Evolutionary conservation across 2,329 filamentous ascomycete species (phyloP).

Genomic region (Monilinia aucupariae): DNA sequence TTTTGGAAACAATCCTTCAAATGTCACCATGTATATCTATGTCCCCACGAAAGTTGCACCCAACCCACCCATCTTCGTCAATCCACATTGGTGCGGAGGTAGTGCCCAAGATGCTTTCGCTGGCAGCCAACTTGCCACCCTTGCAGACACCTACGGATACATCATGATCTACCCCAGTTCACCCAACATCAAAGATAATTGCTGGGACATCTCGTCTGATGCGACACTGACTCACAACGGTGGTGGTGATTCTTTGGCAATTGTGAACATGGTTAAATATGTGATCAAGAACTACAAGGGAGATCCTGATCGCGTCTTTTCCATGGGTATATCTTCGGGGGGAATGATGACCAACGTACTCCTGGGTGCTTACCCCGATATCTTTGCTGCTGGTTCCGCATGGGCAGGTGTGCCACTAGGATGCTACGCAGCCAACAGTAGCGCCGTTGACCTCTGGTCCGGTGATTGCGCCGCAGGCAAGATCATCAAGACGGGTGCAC

Average conservation of each 20-base stretch:
- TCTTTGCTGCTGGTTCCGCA: slow-evolving; percentile 42
- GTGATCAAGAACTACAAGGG: slow-evolving; percentile 48
- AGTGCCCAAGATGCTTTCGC: slow-evolving; percentile 37
- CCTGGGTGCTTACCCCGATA: slow-evolving; percentile 43
- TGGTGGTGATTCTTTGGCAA: slow-evolving; percentile 50
- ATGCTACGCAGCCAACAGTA: slow-evolving; percentile 37
- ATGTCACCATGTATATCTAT: slow-evolving; percentile 30
- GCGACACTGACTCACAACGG: slow-evolving; percentile 47
- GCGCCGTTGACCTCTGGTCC: slow-evolving; percentile 46
- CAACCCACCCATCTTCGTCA: slow-evolving; percentile 28
- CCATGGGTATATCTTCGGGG: slow-evolving; percentile 42
- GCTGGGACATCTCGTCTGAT: slow-evolving; percentile 54
- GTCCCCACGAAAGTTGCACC: slow-evolving; percentile 23
- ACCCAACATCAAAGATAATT: slow-evolving; percentile 44
- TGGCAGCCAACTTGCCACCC: slow-evolving; percentile 43
- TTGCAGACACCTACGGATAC: slow-evolving; percentile 51
- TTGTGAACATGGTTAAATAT: slow-evolving; percentile 56
- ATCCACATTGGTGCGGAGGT: slow-evolving; percentile 37
- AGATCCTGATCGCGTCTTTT: slow-evolving; percentile 48
- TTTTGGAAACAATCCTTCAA: slow-evolving; percentile 27
- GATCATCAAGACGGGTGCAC: slow-evolving; percentile 35
- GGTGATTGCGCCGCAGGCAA: slow-evolving; percentile 41
- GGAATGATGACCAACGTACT: slow-evolving; percentile 50
- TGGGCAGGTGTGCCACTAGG: slow-evolving; percentile 43
- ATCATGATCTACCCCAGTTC: slow-evolving; percentile 55